phyloP scores from a whole-genome alignment of 1,284 basidiomycete genomes.

The Boletellus deceptivus region DNA sequence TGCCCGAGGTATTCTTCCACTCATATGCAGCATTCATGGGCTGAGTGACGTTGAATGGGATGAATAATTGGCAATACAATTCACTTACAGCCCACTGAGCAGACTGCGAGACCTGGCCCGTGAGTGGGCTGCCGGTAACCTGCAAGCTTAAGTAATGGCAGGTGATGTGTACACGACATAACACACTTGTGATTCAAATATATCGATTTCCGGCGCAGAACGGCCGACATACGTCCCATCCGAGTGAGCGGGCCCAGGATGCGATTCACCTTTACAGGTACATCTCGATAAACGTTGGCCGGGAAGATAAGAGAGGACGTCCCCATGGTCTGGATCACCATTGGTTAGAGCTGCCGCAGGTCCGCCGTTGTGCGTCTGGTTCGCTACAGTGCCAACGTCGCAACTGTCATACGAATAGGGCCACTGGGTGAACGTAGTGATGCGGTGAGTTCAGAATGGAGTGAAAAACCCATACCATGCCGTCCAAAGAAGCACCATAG shows the following conservation, averaged over 20 bases:
- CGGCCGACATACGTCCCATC: conserved; percentile 59
- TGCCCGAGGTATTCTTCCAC: conserved; percentile 41
- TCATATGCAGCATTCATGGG: conserved; percentile 33
- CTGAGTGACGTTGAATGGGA: conserved; percentile 12
- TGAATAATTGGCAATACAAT: conserved; percentile 10
- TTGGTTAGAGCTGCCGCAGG: conserved; percentile 40
- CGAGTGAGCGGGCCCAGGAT: conserved; percentile 58
- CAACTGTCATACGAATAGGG: conserved; percentile 52
- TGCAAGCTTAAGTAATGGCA: conserved; percentile 15
- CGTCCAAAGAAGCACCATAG: conserved; percentile 63
- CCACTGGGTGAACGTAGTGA: conserved; percentile 33
- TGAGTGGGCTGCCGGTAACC: conserved; percentile 35
- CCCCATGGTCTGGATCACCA: conserved; percentile 37
- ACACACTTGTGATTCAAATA: conserved; percentile 56
- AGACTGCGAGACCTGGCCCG: conserved; percentile 49
- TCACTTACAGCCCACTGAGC: conserved; percentile 44
- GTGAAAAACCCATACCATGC: conserved; percentile 38
- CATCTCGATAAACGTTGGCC: conserved; percentile 62
- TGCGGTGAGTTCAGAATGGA: neutral
- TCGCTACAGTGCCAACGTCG: conserved; percentile 58
- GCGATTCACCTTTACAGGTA: conserved; percentile 60
- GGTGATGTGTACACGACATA: neutral
- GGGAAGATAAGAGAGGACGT: conserved; percentile 54
- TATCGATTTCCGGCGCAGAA: conserved; percentile 67
- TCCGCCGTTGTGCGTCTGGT: conserved; percentile 44